A percentile compares a stretch with the other conserved stretches of the same genome.
Conservation (phyloP, 2,329 filamentous ascomycete genomes). For the Ascochyta rabiei region DNA sequence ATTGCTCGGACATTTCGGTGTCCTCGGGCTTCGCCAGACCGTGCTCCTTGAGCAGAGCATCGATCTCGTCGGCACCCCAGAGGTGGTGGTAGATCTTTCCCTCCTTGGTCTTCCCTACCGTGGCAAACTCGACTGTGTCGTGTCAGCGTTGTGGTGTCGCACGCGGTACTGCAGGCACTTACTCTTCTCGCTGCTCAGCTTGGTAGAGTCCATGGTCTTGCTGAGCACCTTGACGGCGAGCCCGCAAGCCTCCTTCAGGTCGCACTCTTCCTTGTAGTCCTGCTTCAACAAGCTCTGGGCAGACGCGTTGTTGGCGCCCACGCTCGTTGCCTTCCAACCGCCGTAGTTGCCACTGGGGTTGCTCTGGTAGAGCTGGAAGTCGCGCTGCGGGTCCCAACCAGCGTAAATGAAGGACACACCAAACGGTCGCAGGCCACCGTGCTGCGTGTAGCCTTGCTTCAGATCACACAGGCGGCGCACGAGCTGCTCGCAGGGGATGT, state of each 20-base stretch:
- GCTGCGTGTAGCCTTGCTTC: slow-evolving; percentile 99
- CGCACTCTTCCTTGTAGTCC: slow-evolving; percentile 99
- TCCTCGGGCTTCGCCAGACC: slow-evolving; percentile 75
- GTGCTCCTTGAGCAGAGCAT: slow-evolving; percentile 90
- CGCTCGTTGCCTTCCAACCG: slow-evolving; percentile 98
- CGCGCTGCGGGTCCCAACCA: slow-evolving; percentile 91
- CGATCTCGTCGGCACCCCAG: slow-evolving; percentile 97
- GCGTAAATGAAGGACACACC: slow-evolving; percentile 99
- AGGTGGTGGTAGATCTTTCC: slow-evolving; percentile 98
- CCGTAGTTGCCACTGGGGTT: slow-evolving; percentile 99
- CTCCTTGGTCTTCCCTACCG: slow-evolving; percentile 91
- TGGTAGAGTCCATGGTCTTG: slow-evolving; percentile 99
- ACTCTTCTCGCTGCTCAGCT: slow-evolving; percentile 99
- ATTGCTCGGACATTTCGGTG: slow-evolving; percentile 45
- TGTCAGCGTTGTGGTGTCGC: slow-evolving; percentile 27
- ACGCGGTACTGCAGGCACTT: slow-evolving; percentile 50
- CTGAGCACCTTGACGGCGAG: slow-evolving; percentile 98
- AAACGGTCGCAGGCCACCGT: slow-evolving; percentile 96
- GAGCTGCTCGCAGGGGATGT: slow-evolving; percentile 98
- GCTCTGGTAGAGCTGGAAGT: slow-evolving; percentile 99
- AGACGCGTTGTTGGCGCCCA: slow-evolving; percentile 96
- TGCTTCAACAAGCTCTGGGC: slow-evolving; percentile 97
- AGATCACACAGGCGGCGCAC: slow-evolving; percentile 95
- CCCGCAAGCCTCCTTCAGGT: slow-evolving; percentile 92
- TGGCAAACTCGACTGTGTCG: slow-evolving; percentile 88